Percentiles rank a stretch among this genome's conserved stretches.
Evolutionary conservation across 225 moss, liverwort and hornwort species (phyloP).

Genomic region (Marchantia polymorpha): DNA sequence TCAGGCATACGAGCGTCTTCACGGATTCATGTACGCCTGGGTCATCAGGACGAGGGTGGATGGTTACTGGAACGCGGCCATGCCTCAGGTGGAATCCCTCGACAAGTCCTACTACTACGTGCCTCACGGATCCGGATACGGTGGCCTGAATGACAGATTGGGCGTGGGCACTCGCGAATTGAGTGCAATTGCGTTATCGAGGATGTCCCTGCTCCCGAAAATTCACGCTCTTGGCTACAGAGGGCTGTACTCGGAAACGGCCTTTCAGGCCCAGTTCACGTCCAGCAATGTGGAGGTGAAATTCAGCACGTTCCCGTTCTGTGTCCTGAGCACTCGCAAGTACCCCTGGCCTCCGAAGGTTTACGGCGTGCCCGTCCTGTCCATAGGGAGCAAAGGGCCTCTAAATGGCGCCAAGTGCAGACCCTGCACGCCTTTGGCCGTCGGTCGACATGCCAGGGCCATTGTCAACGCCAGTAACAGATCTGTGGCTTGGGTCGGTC

Average conservation of each 20-base stretch:
- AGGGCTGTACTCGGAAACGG: slow-evolving; percentile 70
- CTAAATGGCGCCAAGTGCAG: slow-evolving; percentile 90
- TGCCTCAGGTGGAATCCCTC: slow-evolving; percentile 51
- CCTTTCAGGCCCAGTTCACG: slow-evolving; percentile 63
- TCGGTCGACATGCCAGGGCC: slow-evolving; percentile 40
- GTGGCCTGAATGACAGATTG: slow-evolving; percentile 87
- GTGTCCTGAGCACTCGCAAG: slow-evolving; percentile 63
- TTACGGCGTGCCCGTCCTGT: slow-evolving; percentile 62
- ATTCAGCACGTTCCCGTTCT: slow-evolving; percentile 61
- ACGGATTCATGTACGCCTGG: slow-evolving; percentile 71
- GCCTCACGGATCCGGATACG: slow-evolving; percentile 67
- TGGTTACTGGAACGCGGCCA: slow-evolving; percentile 76
- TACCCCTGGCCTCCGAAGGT: slow-evolving; percentile 52
- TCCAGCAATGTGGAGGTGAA: slow-evolving; percentile 37
- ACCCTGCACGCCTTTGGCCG: slow-evolving; percentile 69
- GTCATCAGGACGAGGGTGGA: slow-evolving; percentile 87
- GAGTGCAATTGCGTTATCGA: slow-evolving; percentile 60
- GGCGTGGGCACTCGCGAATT: slow-evolving; percentile 61
- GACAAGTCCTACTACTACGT: slow-evolving; percentile 59
- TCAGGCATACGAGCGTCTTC: slow-evolving; percentile 47
- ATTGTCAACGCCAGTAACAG: slow-evolving; percentile 34
- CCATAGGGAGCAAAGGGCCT: slow-evolving; percentile 59
- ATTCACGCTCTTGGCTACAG: slow-evolving; percentile 52
- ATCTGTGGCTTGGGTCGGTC: slow-evolving; percentile 56
- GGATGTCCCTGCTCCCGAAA: slow-evolving; percentile 60